Base-by-base conservation (phyloP, 2,329 filamentous ascomycete species). In the Cryphonectria naterciae region DNA sequence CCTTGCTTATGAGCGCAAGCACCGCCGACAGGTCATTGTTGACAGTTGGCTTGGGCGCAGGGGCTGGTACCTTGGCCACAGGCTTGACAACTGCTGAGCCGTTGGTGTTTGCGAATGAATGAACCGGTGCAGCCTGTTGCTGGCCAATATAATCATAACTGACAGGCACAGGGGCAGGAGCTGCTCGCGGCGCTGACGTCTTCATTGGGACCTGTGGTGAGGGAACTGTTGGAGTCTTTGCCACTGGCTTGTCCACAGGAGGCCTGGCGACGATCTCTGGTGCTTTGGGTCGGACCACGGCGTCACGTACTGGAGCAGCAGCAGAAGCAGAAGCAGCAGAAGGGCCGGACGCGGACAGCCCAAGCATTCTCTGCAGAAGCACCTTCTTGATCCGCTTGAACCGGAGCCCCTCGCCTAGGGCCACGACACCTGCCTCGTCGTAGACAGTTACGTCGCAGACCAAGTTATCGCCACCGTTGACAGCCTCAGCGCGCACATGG, bases 401-500 rank as follows among this genome's bases (percentile, higher is more conserved):
- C 2, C 25, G 28, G 1, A 61, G 56, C 7, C 56, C 56, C 32
- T 52, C 49, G n/a, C 39, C 49, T 13, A 52, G n/a, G 39, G 37
- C 65, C 4, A 58, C 39, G 15, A 56, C 25, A 3, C 49, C 52
- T 15, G 17, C 25, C 25, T 68, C 65, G n/a, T 58, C 65, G 17
- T 52, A 32, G 52, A 65, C 28, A 25, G 65, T 56, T 17, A 54
- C 46, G 7, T 62, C 69, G 25, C 52, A 25, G 22, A 65, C 41
- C 41, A 52, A 28, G 56, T 68, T 19, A 35, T 52, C 28, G 17
- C 32, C 7, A 3, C 56, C 58, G 58, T 17, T n/a, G 35, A 60
- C 58, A 17, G 52, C 25, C 11, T 56, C 52, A 13, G 52, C n/a
- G 1, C 60, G 67, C 17, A 65, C 69, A 22, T 69, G 56, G 65